Percentiles rank a stretch among this genome's conserved stretches.
Conservation (phyloP, 345 rosid species). For the Durio zibethinus region DNA sequence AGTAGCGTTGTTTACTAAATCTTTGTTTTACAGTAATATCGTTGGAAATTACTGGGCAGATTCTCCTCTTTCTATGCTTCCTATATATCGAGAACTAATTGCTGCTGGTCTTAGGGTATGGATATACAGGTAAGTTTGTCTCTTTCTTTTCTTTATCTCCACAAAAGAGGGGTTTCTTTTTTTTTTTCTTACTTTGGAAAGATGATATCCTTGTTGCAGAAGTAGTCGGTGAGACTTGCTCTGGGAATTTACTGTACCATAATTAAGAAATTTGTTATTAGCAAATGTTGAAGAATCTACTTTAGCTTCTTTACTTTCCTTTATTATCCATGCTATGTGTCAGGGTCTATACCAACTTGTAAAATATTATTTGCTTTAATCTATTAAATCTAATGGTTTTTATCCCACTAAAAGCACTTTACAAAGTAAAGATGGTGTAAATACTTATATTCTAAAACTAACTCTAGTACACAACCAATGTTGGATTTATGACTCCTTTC, state of each 20-base stretch:
- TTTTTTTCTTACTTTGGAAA: too few relatives aligned
- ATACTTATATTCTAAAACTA: too few relatives aligned
- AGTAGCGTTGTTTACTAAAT: neutral
- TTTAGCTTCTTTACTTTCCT: neutral
- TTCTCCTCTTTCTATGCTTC: slow-evolving; percentile 89
- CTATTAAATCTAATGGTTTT: too few relatives aligned
- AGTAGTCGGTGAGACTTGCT: too few relatives aligned
- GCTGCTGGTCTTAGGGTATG: slow-evolving; percentile 79
- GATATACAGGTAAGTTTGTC: slow-evolving; percentile 36
- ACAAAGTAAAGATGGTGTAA: too few relatives aligned
- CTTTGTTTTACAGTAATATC: slow-evolving; percentile 42
- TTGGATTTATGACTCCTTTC: too few relatives aligned
- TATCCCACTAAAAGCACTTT: too few relatives aligned
- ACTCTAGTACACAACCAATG: too few relatives aligned
- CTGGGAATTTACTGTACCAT: neutral
- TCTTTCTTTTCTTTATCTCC: neutral
- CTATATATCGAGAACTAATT: slow-evolving; percentile 79
- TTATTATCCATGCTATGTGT: too few relatives aligned
- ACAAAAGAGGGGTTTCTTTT: too few relatives aligned
- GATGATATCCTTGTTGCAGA: neutral
- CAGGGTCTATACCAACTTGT: too few relatives aligned
- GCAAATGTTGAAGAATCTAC: neutral
- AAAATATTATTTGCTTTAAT: too few relatives aligned
- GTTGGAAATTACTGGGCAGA: slow-evolving; percentile 76
- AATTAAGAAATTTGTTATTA: neutral